phyloP scores from a whole-genome alignment of 163 green algal genomes.

The Chloroidium sp. region DNA sequence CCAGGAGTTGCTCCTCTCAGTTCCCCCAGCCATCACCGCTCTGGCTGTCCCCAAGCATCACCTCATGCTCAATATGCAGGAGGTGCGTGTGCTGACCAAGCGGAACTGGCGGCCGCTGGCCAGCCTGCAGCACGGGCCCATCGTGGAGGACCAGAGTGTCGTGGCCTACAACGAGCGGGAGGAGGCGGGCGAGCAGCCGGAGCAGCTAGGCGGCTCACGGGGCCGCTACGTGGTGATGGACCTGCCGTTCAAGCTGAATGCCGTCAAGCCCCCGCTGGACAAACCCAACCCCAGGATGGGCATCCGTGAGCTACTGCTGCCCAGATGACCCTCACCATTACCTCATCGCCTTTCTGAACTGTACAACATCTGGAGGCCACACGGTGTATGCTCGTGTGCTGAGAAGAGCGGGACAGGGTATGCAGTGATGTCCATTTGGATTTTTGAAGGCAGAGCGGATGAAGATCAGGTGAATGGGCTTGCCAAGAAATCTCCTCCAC shows the following conservation, averaged over 20 bases:
- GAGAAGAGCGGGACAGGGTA: too few relatives aligned
- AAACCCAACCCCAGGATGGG: constrained; percentile 71
- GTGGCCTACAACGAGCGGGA: constrained; percentile 57
- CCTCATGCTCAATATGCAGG: constrained; percentile 17
- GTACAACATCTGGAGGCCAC: too few relatives aligned
- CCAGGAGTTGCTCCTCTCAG: too few relatives aligned
- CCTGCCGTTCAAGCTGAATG: constrained; percentile 47
- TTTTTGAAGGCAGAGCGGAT: too few relatives aligned
- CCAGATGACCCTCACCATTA: neutral
- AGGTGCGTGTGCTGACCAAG: constrained; percentile 59
- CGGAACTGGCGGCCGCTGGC: constrained; percentile 57
- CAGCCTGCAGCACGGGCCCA: constrained; percentile 33
- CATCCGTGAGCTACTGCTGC: constrained; percentile 45
- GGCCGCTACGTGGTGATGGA: constrained; percentile 50
- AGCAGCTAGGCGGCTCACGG: neutral
- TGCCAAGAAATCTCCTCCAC: too few relatives aligned
- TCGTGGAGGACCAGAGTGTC: constrained; percentile 23
- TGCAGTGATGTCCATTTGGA: too few relatives aligned
- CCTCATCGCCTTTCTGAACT: neutral
- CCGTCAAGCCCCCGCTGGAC: constrained; percentile 35
- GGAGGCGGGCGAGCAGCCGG: neutral
- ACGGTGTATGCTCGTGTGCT: too few relatives aligned
- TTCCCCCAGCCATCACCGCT: too few relatives aligned
- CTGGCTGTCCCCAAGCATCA: too few relatives aligned
- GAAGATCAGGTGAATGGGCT: too few relatives aligned